phyloP scores from a whole-genome alignment of 2,329 filamentous ascomycete species.

The Colletotrichum gloeosporioides region DNA sequence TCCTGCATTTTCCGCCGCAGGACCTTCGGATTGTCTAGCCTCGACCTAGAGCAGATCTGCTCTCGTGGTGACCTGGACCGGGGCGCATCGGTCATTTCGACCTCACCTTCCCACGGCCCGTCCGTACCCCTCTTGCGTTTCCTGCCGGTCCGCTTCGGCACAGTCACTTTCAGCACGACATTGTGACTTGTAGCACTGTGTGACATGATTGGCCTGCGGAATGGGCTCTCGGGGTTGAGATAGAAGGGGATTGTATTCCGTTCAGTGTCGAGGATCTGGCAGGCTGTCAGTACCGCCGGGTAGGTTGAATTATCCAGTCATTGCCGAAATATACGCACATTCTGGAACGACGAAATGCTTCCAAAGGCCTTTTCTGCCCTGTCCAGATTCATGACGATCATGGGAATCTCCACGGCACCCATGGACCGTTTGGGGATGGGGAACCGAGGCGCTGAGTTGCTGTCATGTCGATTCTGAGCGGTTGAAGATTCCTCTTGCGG shows the following conservation, averaged over 20 bases:
- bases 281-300: not conserved
- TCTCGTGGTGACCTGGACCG: conserved; percentile 11
- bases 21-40: conserved; percentile 57
- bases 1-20: conserved; percentile 72
- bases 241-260: conserved; percentile 70
- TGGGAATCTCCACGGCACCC: conserved; percentile 48
- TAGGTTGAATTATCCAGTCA: not conserved
- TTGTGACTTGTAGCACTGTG: conserved; percentile 80
- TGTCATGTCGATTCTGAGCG: not conserved
- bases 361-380: conserved; percentile 48
- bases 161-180: conserved; percentile 82
- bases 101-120: conserved; percentile 63
- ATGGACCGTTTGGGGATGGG: conserved; percentile 38
- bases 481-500: not conserved
- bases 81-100: conserved; percentile 33
- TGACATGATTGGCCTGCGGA: conserved; percentile 79
- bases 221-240: conserved; percentile 79
- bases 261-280: conserved; percentile 51
- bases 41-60: conserved; percentile 46
- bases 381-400: conserved; percentile 48
- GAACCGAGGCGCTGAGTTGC: conserved; percentile 29
- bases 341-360: conserved; percentile 39
- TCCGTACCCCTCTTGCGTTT: conserved; percentile 82
- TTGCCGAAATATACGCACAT: conserved; percentile 34
- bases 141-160: conserved; percentile 85